Percentiles rank a stretch among this genome's conserved stretches.
Evolutionary conservation across 352 stramenopile genomes (phyloP).

Genomic region (Phytophthora macrochlamydospora): DNA sequence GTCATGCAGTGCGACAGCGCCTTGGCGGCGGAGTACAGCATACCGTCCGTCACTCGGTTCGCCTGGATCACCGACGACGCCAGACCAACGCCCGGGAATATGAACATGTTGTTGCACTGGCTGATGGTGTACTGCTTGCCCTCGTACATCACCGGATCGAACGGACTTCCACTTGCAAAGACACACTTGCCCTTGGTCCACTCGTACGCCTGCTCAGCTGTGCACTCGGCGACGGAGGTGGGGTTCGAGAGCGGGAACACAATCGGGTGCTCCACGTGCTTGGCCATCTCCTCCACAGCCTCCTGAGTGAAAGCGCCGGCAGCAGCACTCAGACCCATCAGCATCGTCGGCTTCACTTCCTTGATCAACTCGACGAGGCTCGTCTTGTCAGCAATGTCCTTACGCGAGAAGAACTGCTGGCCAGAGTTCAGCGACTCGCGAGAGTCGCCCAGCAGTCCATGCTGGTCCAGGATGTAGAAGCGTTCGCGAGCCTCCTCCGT

Average conservation of each 20-base stretch:
- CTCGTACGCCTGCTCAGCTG: conserved; percentile 95
- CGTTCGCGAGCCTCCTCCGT: conserved; percentile 70
- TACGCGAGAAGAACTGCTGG: conserved; percentile 83
- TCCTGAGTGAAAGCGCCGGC: conserved; percentile 89
- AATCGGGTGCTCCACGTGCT: conserved; percentile 90
- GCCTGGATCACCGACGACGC: conserved; percentile 87
- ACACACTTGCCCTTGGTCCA: conserved; percentile 96
- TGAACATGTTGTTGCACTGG: conserved; percentile 98
- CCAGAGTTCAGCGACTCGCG: conserved; percentile 65
- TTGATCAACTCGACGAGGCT: conserved; percentile 87
- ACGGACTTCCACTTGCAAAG: conserved; percentile 96
- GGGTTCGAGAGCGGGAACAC: conserved; percentile 98
- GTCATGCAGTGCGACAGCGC: conserved; percentile 93
- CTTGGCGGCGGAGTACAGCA: conserved; percentile 95
- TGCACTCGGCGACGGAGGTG: conserved; percentile 96
- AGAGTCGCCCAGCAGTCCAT: conserved; percentile 63
- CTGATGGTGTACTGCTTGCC: conserved; percentile 81
- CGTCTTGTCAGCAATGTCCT: conserved; percentile 69
- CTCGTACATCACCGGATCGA: conserved; percentile 91
- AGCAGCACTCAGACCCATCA: conserved; percentile 93
- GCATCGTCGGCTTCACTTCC: conserved; percentile 92
- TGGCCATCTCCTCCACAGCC: conserved; percentile 88
- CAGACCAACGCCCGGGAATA: conserved; percentile 97
- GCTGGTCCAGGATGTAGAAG: conserved; percentile 86
- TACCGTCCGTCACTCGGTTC: conserved; percentile 90